Evolutionary conservation across 345 rosid species (phyloP).

Genomic region (Citrus inodora): DNA sequence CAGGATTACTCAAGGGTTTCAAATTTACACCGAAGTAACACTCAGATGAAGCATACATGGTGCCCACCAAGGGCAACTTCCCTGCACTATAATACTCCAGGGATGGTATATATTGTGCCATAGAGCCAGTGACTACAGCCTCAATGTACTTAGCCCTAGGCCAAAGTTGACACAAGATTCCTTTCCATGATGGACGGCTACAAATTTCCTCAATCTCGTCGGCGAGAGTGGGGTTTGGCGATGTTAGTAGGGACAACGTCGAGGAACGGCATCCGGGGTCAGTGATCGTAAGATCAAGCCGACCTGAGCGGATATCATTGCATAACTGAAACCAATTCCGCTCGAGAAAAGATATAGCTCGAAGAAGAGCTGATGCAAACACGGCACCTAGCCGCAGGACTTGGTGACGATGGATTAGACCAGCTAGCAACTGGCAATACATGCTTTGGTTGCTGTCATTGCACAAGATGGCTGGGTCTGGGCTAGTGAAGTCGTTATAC

Average conservation of each 20-base stretch:
- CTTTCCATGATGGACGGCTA: constrained; percentile 50
- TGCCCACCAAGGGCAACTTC: constrained; percentile 52
- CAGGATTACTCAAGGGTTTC: constrained; percentile 55
- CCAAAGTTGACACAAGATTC: constrained; percentile 59
- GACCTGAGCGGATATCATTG: constrained; percentile 45
- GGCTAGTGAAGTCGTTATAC: constrained; percentile 52
- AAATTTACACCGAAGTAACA: constrained; percentile 67
- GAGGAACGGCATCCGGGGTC: constrained; percentile 46
- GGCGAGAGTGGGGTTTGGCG: constrained; percentile 44
- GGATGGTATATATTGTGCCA: constrained; percentile 66
- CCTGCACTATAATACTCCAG: constrained; percentile 53
- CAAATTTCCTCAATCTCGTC: constrained; percentile 53
- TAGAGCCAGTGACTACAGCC: constrained; percentile 68
- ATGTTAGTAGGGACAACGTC: constrained; percentile 29
- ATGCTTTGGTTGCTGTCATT: constrained; percentile 64
- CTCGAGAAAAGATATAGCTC: constrained; percentile 56
- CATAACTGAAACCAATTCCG: constrained; percentile 54
- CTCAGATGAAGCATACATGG: constrained; percentile 78
- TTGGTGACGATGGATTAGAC: constrained; percentile 48
- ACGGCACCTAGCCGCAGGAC: constrained; percentile 63
- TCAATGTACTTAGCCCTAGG: constrained; percentile 65
- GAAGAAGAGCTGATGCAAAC: constrained; percentile 60
- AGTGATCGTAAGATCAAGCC: constrained; percentile 35
- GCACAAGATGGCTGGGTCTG: constrained; percentile 56
- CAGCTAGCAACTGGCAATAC: constrained; percentile 67